phyloP scores from a whole-genome alignment of 2,329 filamentous ascomycete species.

The Cordyceps pruinosa region DNA sequence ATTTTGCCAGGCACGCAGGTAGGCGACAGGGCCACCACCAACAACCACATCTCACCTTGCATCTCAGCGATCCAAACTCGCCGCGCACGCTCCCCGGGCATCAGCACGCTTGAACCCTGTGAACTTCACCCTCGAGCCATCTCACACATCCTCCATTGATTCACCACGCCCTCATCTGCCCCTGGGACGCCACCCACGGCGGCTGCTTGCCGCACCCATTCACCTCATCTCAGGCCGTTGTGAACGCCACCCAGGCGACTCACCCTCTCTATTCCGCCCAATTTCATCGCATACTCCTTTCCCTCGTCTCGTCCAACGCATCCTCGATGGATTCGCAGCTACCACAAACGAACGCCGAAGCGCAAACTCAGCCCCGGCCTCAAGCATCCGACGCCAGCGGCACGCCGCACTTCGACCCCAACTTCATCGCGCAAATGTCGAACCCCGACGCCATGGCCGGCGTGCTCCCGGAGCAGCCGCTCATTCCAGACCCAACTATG shows the following conservation, averaged over 20 bases:
- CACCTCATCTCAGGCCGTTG: background rate
- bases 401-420: slow-evolving; percentile 17
- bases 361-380: slow-evolving; percentile 6
- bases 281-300: background rate
- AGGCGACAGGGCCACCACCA: background rate
- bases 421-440: slow-evolving; percentile 17
- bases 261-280: background rate
- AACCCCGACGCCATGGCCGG: slow-evolving; percentile 19
- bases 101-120: background rate
- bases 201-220: slow-evolving; percentile 4
- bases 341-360: background rate
- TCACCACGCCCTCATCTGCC: background rate
- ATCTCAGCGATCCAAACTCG: background rate
- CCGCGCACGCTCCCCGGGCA: background rate
- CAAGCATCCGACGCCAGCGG: slow-evolving; percentile 14
- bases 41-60: background rate
- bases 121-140: background rate
- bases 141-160: background rate
- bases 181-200: background rate
- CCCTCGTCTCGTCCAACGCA: background rate
- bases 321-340: background rate
- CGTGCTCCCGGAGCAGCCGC: slow-evolving; percentile 10
- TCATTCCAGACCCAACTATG: background rate
- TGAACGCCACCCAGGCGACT: background rate
- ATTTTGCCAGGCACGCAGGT: background rate